These are phyloP conservation scores for Jacaranda copaia DNA, from an alignment of 257 asterid genomes.

Conservation along the genomic window DNA sequence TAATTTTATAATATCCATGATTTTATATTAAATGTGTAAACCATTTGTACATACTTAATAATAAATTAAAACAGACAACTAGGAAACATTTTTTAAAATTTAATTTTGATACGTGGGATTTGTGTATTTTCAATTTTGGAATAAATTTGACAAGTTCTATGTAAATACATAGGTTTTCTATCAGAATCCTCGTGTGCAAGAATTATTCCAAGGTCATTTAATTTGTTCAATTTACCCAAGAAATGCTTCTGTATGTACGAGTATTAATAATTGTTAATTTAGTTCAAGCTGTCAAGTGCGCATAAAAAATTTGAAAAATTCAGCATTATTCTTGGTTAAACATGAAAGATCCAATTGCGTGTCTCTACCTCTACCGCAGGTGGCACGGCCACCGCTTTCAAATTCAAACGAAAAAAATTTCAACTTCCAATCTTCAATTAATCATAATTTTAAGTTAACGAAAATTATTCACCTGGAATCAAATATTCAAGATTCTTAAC, in stretches of 20 bases:
- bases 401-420: conserved; percentile 33
- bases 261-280: conserved; percentile 15
- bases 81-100: not conserved
- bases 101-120: not conserved
- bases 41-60: too few relatives aligned
- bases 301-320: conserved; percentile 1
- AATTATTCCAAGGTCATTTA: conserved; percentile 34
- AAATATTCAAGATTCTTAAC: too few relatives aligned
- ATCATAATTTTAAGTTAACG: too few relatives aligned
- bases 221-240: conserved; percentile 33
- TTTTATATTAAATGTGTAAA: too few relatives aligned
- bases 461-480: too few relatives aligned
- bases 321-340: conserved; percentile 44
- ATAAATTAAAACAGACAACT: not conserved
- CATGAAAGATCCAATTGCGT: conserved; percentile 38
- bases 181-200: conserved; percentile 35
- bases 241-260: conserved; percentile 19
- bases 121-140: not conserved
- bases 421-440: too few relatives aligned
- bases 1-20: too few relatives aligned
- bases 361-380: conserved; percentile 37
- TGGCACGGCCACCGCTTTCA: conserved; percentile 8
- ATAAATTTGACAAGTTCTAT: conserved; percentile 25
- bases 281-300: conserved; percentile 34
- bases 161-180: conserved; percentile 18